Conservation (phyloP, 352 stramenopile genomes). For the Chrysophaeum taylorii region DNA sequence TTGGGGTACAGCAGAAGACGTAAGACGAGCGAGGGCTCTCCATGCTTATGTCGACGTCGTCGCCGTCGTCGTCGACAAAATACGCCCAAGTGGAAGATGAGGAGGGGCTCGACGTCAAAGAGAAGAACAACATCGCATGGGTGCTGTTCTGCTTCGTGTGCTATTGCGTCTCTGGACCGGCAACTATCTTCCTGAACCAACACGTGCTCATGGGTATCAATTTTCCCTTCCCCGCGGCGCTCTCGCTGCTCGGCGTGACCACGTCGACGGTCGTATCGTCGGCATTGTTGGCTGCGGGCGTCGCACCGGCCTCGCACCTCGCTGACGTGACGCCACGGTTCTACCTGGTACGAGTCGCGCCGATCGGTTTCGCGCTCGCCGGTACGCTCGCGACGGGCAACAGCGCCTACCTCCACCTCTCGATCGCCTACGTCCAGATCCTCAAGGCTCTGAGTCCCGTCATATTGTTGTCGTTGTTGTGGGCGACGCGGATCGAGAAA, state of each 20-base stretch:
- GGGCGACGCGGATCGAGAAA: neutral
- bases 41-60: too few species aligned
- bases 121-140: too few species aligned
- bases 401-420: constrained; percentile 9
- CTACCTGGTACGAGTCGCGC: neutral
- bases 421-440: neutral
- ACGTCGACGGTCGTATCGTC: neutral
- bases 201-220: neutral
- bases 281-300: neutral
- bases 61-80: too few species aligned
- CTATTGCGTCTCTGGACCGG: neutral
- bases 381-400: neutral
- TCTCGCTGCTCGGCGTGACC: neutral
- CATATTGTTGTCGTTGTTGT: neutral
- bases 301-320: neutral
- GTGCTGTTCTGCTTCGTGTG: too few species aligned
- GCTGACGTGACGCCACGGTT: neutral
- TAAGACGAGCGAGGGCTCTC: too few species aligned
- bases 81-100: too few species aligned
- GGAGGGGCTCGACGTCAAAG: too few species aligned
- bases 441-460: constrained; percentile 6
- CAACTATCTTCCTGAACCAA: constrained; percentile 4
- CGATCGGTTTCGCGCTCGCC: neutral
- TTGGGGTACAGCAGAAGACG: too few species aligned
- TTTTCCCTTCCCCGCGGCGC: neutral